Conservation (phyloP, 805 yeast genomes). For the Suhomyces kilbournensis region DNA sequence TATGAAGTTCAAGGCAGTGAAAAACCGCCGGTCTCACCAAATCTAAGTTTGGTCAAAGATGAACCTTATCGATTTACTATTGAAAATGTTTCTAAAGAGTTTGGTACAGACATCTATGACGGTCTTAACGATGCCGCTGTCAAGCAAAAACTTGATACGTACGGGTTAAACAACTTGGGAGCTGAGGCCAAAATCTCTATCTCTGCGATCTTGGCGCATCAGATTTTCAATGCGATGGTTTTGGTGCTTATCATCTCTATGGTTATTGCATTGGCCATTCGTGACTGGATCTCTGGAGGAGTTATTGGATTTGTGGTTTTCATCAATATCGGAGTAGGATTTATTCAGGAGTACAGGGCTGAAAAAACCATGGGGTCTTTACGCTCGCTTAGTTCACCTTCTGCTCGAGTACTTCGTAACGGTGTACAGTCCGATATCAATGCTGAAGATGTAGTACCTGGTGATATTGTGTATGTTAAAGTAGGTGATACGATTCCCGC, state of each 20-base stretch:
- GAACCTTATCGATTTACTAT: slow-evolving; percentile 16
- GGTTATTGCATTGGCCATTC: slow-evolving; percentile 37
- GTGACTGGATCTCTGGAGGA: slow-evolving; percentile 41
- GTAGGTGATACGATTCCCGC: slow-evolving; percentile 47
- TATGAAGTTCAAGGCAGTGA: slow-evolving; percentile 16
- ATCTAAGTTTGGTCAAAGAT: neutral
- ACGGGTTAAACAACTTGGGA: slow-evolving; percentile 27
- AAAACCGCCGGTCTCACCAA: slow-evolving; percentile 9
- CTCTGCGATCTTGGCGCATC: slow-evolving; percentile 32
- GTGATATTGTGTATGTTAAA: slow-evolving; percentile 38
- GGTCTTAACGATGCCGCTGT: slow-evolving; percentile 14
- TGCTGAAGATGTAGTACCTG: slow-evolving; percentile 46
- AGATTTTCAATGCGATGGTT: slow-evolving; percentile 40
- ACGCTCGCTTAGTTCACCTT: slow-evolving; percentile 44
- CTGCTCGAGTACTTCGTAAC: slow-evolving; percentile 44
- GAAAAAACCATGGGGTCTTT: slow-evolving; percentile 51
- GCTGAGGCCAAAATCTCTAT: slow-evolving; percentile 27
- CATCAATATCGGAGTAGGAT: slow-evolving; percentile 48
- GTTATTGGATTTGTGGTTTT: slow-evolving; percentile 47
- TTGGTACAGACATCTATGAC: slow-evolving; percentile 10
- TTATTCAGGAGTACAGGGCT: slow-evolving; percentile 49
- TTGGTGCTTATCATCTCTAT: slow-evolving; percentile 35
- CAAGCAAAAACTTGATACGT: neutral
- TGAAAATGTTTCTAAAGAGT: slow-evolving; percentile 14
- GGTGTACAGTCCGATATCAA: slow-evolving; percentile 35